phyloP scores from a whole-genome alignment of 2,329 filamentous ascomycete species.

The Raffaelea albimanens region DNA sequence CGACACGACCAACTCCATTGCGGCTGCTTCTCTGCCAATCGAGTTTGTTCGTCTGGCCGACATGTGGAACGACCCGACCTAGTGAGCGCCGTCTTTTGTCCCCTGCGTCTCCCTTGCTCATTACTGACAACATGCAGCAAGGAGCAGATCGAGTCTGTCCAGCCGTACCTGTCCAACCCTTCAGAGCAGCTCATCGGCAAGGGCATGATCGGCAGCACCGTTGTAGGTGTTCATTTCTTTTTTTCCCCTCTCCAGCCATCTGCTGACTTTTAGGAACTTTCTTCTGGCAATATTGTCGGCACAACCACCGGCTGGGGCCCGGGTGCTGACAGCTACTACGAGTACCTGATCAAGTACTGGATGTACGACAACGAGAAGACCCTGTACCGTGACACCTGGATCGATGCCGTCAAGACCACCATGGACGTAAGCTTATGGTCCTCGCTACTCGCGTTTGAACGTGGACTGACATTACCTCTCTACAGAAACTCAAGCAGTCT shows the following conservation, averaged over 20 bases:
- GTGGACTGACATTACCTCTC: too few species aligned
- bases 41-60: background rate
- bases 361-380: background rate
- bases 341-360: background rate
- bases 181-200: background rate
- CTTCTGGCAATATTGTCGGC: background rate
- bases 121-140: background rate
- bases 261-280: too few species aligned
- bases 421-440: background rate
- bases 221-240: background rate
- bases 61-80: background rate
- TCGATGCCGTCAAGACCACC: background rate
- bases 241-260: too few species aligned
- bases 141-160: background rate
- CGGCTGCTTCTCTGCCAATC: background rate
- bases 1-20: background rate
- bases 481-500: background rate
- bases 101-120: too few species aligned
- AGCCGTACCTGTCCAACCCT: background rate
- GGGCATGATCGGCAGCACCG: background rate
- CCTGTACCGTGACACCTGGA: background rate
- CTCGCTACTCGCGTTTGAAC: too few species aligned
- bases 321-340: background rate
- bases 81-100: background rate
- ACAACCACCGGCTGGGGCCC: background rate